A percentile compares a stretch with the other conserved stretches of the same genome.
phyloP scores from a whole-genome alignment of 768 basidiomycete species.

The Podaxis sp. region DNA sequence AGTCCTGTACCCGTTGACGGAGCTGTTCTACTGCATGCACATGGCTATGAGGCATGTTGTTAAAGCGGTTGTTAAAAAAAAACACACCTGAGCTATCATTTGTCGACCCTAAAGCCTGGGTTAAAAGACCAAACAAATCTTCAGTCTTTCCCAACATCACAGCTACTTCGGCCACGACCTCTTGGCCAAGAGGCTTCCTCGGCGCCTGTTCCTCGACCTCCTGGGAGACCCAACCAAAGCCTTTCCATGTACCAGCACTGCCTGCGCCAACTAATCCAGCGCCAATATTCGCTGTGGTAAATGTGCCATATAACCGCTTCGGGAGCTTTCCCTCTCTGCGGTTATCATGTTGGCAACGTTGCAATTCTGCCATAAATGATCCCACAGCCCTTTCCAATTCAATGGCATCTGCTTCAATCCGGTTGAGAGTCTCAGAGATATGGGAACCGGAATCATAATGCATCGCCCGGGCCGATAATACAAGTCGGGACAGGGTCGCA shows the following conservation, averaged over 20 bases:
- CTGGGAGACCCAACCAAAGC: conserved; percentile 75
- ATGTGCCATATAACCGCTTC: conserved; percentile 61
- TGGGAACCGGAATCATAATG: conserved; percentile 73
- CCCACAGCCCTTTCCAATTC: conserved; percentile 72
- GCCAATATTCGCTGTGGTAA: conserved; percentile 64
- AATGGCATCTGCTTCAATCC: conserved; percentile 74
- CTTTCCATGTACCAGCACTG: conserved; percentile 74
- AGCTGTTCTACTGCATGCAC: conserved; percentile 37
- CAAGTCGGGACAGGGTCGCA: conserved; percentile 84
- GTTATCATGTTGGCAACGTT: conserved; percentile 46
- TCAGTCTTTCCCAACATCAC: conserved; percentile 47
- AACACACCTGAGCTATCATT: conserved; percentile 37
- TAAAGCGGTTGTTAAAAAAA: background rate
- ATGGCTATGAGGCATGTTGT: background rate
- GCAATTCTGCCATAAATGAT: conserved; percentile 69
- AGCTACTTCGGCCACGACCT: conserved; percentile 54
- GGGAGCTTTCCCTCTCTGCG: conserved; percentile 28
- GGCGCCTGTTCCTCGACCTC: conserved; percentile 49
- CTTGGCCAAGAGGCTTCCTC: conserved; percentile 44
- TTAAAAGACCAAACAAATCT: conserved; percentile 42
- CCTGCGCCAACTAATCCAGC: conserved; percentile 81
- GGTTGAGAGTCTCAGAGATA: conserved; percentile 58
- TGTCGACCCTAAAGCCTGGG: conserved; percentile 29
- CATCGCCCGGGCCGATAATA: conserved; percentile 88
- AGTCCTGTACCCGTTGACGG: conserved; percentile 42